Percentiles rank a stretch among this genome's conserved stretches.
phyloP scores from a whole-genome alignment of 2,329 filamentous ascomycete species.

The Fusarium pseudonygamai region DNA sequence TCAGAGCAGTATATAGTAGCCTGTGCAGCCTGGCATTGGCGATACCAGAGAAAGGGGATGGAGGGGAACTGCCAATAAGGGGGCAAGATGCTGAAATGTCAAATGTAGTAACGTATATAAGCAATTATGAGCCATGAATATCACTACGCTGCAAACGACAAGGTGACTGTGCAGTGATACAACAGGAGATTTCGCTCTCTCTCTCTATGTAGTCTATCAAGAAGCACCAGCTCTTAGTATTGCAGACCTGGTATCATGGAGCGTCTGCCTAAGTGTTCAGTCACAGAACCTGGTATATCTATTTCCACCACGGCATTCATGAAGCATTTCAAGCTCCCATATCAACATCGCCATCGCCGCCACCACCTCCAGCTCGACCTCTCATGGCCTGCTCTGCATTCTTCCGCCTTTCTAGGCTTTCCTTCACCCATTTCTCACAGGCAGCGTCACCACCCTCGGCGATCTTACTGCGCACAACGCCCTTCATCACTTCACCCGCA shows the following conservation, averaged over 20 bases:
- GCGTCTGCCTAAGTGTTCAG: neutral
- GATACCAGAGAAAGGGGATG: neutral
- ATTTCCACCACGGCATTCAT: neutral
- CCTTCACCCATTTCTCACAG: constrained; percentile 78
- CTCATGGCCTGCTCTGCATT: constrained; percentile 49
- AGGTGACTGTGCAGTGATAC: neutral
- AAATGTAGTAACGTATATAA: constrained; percentile 26
- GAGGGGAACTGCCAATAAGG: neutral
- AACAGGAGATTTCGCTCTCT: neutral
- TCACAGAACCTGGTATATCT: constrained; percentile 15
- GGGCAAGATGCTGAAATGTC: constrained; percentile 5
- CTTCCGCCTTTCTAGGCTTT: constrained; percentile 67
- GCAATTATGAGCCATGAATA: constrained; percentile 9
- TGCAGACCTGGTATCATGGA: constrained; percentile 14
- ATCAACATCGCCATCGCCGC: constrained; percentile 52
- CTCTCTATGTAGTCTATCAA: neutral
- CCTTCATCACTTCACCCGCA: constrained; percentile 88
- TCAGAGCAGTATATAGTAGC: neutral
- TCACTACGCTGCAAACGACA: neutral
- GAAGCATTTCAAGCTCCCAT: constrained; percentile 48
- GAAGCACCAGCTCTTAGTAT: neutral
- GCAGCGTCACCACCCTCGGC: constrained; percentile 68
- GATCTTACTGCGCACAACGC: constrained; percentile 80
- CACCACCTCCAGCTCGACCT: constrained; percentile 46
- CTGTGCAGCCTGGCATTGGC: neutral